Conservation (phyloP, 768 basidiomycete genomes). For the Tulasnella sp. region DNA sequence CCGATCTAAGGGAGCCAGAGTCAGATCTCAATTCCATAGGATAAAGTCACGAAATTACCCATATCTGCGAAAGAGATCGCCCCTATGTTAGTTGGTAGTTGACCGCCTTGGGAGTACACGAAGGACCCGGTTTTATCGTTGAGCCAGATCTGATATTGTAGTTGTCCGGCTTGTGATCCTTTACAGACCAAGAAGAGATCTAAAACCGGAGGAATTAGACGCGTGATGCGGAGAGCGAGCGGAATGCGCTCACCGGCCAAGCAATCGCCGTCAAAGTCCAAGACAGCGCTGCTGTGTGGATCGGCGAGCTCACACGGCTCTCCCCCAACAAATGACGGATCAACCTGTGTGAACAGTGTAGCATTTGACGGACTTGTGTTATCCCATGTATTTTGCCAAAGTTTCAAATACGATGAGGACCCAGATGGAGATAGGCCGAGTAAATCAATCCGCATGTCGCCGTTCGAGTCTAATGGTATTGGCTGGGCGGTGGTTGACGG, state of each 20-base stretch:
- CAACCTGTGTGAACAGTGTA: conserved; percentile 32
- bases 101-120: conserved; percentile 50
- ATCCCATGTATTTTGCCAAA: conserved; percentile 36
- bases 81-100: conserved; percentile 66
- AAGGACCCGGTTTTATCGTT: conserved; percentile 78
- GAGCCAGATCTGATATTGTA: conserved; percentile 83
- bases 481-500: conserved; percentile 67
- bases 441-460: conserved; percentile 82
- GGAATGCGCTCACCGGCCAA: conserved; percentile 53
- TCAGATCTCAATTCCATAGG: not conserved
- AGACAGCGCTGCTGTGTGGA: conserved; percentile 89
- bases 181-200: conserved; percentile 85
- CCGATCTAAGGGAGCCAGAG: conserved; percentile 41
- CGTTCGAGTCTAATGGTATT: conserved; percentile 75
- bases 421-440: conserved; percentile 50
- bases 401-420: conserved; percentile 35
- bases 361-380: conserved; percentile 1
- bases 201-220: conserved; percentile 22
- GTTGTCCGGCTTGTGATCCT: conserved; percentile 38
- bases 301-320: conserved; percentile 63
- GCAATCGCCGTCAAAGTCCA: conserved; percentile 94
- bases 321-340: conserved; percentile 48
- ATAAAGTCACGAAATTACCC: conserved; percentile 39
- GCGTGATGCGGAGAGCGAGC: not conserved
- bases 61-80: conserved; percentile 84